Evolutionary conservation across 306 rosid genomes (phyloP).

Genomic region (Lotus japonicus): DNA sequence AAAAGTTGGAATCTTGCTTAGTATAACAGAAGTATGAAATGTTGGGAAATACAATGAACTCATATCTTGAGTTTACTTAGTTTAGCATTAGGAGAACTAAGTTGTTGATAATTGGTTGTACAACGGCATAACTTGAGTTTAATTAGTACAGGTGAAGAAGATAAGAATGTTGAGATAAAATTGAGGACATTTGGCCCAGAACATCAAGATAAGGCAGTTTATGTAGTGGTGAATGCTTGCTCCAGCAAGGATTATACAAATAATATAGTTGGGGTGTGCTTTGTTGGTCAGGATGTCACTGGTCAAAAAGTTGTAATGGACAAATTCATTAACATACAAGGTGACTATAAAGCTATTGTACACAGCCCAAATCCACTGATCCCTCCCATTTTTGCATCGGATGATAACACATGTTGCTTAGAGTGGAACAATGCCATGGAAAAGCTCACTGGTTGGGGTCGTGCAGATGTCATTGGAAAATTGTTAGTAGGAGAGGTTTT

Average conservation of each 20-base stretch:
- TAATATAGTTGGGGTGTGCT: conserved; percentile 92
- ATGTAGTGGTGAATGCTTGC: conserved; percentile 95
- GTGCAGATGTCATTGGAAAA: conserved; percentile 67
- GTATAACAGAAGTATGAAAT: background rate
- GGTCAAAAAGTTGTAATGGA: conserved; percentile 95
- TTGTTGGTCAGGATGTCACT: conserved; percentile 98
- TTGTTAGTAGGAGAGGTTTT: conserved; percentile 94
- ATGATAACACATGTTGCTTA: conserved; percentile 89
- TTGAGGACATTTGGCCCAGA: conserved; percentile 80
- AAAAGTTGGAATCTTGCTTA: background rate
- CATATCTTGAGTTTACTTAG: conserved; percentile 6
- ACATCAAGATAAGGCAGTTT: conserved; percentile 54
- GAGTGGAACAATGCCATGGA: conserved; percentile 99
- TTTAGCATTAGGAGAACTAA: conserved; percentile 26
- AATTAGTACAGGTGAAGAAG: conserved; percentile 90
- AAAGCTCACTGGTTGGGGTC: conserved; percentile 89
- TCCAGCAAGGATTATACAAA: conserved; percentile 84
- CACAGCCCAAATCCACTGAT: conserved; percentile 92
- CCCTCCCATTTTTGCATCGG: conserved; percentile 98
- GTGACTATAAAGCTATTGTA: conserved; percentile 93
- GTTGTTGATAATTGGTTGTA: conserved; percentile 17
- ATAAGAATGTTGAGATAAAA: conserved; percentile 86
- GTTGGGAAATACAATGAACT: conserved; percentile 13
- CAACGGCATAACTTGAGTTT: conserved; percentile 32
- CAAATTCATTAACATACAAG: conserved; percentile 90